Evolutionary conservation across 1,284 basidiomycete genomes (phyloP).

Genomic region (Puccinia polysora): DNA sequence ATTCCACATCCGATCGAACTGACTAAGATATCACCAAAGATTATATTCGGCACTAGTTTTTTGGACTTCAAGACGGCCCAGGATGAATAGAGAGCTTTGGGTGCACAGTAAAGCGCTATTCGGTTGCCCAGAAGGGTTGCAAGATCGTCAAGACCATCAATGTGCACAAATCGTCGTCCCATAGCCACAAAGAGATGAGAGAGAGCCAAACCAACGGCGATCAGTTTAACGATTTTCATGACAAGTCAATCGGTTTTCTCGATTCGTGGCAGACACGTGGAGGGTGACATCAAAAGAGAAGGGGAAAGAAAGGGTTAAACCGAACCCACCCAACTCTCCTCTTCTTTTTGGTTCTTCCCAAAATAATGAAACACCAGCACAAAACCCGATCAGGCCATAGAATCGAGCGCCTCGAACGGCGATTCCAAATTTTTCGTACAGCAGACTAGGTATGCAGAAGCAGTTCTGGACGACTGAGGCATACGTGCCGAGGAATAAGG

Average conservation of each 20-base stretch:
- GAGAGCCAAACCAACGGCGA: too few species aligned
- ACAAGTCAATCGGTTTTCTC: too few species aligned
- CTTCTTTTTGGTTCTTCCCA: conserved; percentile 40
- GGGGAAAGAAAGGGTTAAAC: background rate
- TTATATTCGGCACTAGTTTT: conserved; percentile 2
- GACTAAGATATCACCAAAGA: conserved; percentile 27
- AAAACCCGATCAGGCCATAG: conserved; percentile 27
- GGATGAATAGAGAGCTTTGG: conserved; percentile 37
- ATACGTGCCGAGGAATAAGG: conserved; percentile 25
- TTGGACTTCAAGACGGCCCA: conserved; percentile 18
- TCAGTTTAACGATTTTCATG: too few species aligned
- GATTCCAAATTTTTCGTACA: conserved; percentile 31
- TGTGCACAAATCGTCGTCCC: too few species aligned
- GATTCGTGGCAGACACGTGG: too few species aligned
- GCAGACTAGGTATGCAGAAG: conserved; percentile 33
- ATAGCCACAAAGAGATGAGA: too few species aligned
- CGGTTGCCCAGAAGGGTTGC: too few species aligned
- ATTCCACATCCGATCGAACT: conserved; percentile 27
- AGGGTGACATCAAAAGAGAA: background rate
- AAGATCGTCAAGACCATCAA: too few species aligned
- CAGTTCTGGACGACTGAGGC: conserved; percentile 34
- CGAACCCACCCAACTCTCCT: conserved; percentile 33
- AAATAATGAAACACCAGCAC: conserved; percentile 21
- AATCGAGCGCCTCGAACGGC: background rate
- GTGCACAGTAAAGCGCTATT: conserved; percentile 41